These are phyloP conservation scores for Ceratocystis eucalypticola DNA, from an alignment of 2,329 filamentous ascomycete species.

Conservation along the genomic window DNA sequence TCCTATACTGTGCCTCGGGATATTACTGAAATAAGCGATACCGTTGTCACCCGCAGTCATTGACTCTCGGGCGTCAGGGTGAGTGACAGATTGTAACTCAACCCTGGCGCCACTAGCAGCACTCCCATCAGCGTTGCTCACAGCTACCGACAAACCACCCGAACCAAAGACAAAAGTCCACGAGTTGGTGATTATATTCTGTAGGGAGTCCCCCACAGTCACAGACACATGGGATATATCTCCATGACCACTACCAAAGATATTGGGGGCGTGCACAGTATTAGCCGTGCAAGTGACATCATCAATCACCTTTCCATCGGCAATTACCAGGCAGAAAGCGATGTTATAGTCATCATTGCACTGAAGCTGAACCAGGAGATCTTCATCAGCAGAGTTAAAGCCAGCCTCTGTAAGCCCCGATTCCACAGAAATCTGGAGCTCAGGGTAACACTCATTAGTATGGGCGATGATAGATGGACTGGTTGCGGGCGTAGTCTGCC, in stretches of 20 bases:
- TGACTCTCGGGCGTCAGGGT: slow-evolving; percentile 10
- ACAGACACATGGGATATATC: slow-evolving; percentile 14
- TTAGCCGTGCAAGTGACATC: slow-evolving; percentile 8
- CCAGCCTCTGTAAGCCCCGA: slow-evolving; percentile 7
- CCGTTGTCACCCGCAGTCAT: slow-evolving; percentile 2
- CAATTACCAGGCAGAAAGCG: slow-evolving; percentile 7
- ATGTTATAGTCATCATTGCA: slow-evolving; percentile 8
- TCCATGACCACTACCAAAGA: slow-evolving; percentile 3
- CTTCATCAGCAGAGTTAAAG: slow-evolving; percentile 5
- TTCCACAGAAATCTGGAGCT: slow-evolving; percentile 6
- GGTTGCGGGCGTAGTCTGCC: background rate
- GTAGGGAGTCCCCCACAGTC: slow-evolving; percentile 6
- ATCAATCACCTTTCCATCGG: slow-evolving; percentile 6
- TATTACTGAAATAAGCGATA: slow-evolving; percentile 8
- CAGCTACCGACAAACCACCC: background rate
- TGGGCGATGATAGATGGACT: background rate
- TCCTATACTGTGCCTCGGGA: slow-evolving; percentile 14
- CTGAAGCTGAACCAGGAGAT: slow-evolving; percentile 1
- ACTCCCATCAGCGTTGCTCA: slow-evolving; percentile 10
- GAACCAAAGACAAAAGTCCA: slow-evolving; percentile 15
- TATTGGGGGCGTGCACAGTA: slow-evolving; percentile 6
- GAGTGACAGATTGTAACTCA: background rate
- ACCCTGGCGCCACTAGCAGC: slow-evolving; percentile 8
- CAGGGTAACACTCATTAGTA: slow-evolving; percentile 10
- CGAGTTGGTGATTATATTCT: slow-evolving; percentile 12